Evolutionary conservation across 169 alveolate species (phyloP), one percentile per base, ranked within the genome.

Genomic region (Plasmodium berghei): DNA sequence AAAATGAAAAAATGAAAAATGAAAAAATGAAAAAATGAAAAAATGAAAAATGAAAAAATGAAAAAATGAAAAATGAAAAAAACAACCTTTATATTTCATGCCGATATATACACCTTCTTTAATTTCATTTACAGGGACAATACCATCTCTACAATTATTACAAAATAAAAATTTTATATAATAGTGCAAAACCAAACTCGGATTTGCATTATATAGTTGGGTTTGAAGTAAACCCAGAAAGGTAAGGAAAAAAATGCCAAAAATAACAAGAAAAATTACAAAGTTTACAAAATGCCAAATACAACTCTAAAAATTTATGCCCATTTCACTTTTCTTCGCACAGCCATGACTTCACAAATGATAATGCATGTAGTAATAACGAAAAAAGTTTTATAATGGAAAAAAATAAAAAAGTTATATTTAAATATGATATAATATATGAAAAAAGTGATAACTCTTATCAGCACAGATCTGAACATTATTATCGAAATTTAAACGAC

Each of bases 381-480:
- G 20, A 40, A 63, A 20, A 66, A 9, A 64, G 54, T 40, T 14
- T 64, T 85, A 6, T 42, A 46, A 56, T 87, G 77, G 64, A 74
- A 52, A 69, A 69, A 52, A 69, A 67, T 2, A 69, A 28, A 9
- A 52, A 61, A 16, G 87, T 93, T 20, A 88, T 85, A 22, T 96
- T 94, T 69, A 95, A 95, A 58, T 97, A 97, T 74, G 97, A 94
- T 92, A 96, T 94, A 46, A 72, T 77, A 12, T 96, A 96, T 89
- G 95, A 91, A 58, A 66, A 61, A 40, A 93, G 96, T 72, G 93
- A 89, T 2, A 89, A 87, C 9, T 87, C 92, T 9, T 93, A 96
- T 94, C 94, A 95, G 28, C 89, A 93, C 20, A 89, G 98, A 40
- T 97, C 98, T 96, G 98, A 97, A 69, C 91, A 88, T 92, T 96